Conservation (phyloP, 345 rosid species). For the Arabis alpina region DNA sequence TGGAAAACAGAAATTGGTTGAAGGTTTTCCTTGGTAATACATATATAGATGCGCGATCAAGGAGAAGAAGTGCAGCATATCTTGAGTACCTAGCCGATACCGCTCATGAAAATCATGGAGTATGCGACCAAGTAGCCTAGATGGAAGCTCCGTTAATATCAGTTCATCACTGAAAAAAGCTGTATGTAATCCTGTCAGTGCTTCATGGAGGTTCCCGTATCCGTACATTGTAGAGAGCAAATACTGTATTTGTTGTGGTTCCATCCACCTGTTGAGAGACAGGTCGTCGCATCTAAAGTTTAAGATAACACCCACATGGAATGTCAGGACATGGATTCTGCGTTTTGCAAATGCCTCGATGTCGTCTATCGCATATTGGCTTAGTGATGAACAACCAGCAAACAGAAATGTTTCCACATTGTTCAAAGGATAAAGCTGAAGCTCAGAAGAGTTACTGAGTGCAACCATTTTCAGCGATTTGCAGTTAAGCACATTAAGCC, state of each 20-base stretch:
- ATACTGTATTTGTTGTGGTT: conserved; percentile 19
- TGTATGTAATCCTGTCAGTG: conserved; percentile 24
- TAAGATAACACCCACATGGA: conserved; percentile 13
- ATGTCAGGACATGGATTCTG: conserved; percentile 18
- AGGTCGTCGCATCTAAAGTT: conserved; percentile 17
- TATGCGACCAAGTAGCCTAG: conserved; percentile 18
- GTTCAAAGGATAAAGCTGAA: conserved; percentile 21
- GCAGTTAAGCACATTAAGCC: conserved; percentile 15
- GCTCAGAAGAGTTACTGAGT: conserved; percentile 30
- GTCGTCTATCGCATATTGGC: conserved; percentile 5
- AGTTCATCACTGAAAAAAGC: conserved; percentile 7
- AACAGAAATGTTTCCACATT: conserved; percentile 16
- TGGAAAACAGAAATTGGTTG: conserved; percentile 25
- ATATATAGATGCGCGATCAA: conserved; percentile 21
- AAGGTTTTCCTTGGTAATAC: conserved; percentile 30
- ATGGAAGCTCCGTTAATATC: background rate
- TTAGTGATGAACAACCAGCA: conserved; percentile 17
- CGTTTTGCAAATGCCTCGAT: conserved; percentile 15
- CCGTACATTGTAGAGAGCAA: conserved; percentile 26
- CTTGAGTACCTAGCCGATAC: conserved; percentile 15
- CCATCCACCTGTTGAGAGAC: conserved; percentile 7
- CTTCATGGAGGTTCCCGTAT: conserved; percentile 20
- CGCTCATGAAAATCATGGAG: conserved; percentile 17
- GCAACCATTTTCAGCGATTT: conserved; percentile 2
- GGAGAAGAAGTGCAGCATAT: conserved; percentile 14